Conservation (phyloP, 2,329 filamentous ascomycete species). For the Pyricularia grisea region DNA sequence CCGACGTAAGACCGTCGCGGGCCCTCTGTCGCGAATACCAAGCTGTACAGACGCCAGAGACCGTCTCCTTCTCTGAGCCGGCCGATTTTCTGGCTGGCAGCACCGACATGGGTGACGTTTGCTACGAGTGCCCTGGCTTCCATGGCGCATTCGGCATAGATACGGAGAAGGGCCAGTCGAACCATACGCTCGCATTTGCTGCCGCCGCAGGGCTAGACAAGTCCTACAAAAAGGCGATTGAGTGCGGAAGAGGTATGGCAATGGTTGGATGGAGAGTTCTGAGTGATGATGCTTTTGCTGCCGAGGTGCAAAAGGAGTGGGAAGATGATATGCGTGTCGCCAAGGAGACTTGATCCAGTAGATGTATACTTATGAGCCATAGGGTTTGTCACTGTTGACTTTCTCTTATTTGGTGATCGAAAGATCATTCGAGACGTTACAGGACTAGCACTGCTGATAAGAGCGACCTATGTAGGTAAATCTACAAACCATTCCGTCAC, state of each 20-base stretch:
- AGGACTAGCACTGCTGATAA: too few species aligned
- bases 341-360: neutral
- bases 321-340: constrained; percentile 23
- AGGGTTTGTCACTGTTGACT: too few species aligned
- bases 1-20: constrained; percentile 17
- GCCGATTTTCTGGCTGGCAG: constrained; percentile 20
- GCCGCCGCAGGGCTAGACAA: constrained; percentile 26
- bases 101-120: constrained; percentile 32
- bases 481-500: too few species aligned
- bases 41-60: constrained; percentile 18
- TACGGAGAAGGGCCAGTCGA: constrained; percentile 22
- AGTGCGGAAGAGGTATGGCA: constrained; percentile 24
- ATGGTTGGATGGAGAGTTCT: constrained; percentile 19
- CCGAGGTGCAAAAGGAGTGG: constrained; percentile 15
- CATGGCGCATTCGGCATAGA: constrained; percentile 31
- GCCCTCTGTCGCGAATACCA: constrained; percentile 16
- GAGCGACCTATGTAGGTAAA: too few species aligned
- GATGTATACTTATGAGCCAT: too few species aligned
- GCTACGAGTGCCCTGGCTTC: constrained; percentile 32
- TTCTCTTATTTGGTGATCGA: too few species aligned
- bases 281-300: constrained; percentile 13
- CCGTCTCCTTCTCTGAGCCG: constrained; percentile 18
- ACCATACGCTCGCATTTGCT: constrained; percentile 32
- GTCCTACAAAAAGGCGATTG: constrained; percentile 21
- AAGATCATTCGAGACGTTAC: too few species aligned